Percentiles rank a stretch among this genome's conserved stretches.
phyloP scores from a whole-genome alignment of 441 rosid genomes.

The Metrosideros polymorpha region DNA sequence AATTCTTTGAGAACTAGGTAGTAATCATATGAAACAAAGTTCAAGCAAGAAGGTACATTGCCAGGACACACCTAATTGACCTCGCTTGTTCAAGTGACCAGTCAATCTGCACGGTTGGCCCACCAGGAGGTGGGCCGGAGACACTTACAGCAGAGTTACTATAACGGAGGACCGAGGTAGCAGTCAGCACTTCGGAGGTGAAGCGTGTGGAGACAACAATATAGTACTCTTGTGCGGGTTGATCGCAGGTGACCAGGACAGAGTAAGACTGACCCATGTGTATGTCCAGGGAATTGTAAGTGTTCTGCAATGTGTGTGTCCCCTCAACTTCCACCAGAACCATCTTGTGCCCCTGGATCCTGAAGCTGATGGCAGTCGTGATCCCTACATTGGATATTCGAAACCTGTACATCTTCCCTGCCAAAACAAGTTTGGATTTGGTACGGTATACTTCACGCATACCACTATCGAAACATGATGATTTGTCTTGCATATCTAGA shows the following conservation, averaged over 20 bases:
- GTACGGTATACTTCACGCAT: neutral
- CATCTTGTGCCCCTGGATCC: slow-evolving; percentile 15
- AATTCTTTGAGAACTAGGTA: neutral
- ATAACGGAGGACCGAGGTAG: slow-evolving; percentile 5
- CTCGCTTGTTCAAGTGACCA: slow-evolving; percentile 12
- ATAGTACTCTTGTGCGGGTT: slow-evolving; percentile 4
- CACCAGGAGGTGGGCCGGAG: neutral
- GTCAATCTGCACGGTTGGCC: slow-evolving; percentile 5
- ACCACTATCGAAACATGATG: neutral
- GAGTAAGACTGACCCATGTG: slow-evolving; percentile 11
- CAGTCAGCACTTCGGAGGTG: neutral
- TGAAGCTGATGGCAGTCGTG: slow-evolving; percentile 3
- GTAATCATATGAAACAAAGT: neutral
- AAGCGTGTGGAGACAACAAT: slow-evolving; percentile 8
- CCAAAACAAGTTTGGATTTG: neutral
- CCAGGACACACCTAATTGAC: slow-evolving; percentile 1
- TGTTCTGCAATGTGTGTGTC: slow-evolving; percentile 9
- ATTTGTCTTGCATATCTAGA: neutral
- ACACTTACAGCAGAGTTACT: neutral
- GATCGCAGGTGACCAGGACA: slow-evolving; percentile 7
- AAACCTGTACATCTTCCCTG: slow-evolving; percentile 9
- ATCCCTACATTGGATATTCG: slow-evolving; percentile 10
- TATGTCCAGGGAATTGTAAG: slow-evolving; percentile 3
- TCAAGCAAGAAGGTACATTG: neutral
- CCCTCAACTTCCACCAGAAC: slow-evolving; percentile 13